Conservation (phyloP, 1,139 yeast species). For the Hansenula anomala region DNA sequence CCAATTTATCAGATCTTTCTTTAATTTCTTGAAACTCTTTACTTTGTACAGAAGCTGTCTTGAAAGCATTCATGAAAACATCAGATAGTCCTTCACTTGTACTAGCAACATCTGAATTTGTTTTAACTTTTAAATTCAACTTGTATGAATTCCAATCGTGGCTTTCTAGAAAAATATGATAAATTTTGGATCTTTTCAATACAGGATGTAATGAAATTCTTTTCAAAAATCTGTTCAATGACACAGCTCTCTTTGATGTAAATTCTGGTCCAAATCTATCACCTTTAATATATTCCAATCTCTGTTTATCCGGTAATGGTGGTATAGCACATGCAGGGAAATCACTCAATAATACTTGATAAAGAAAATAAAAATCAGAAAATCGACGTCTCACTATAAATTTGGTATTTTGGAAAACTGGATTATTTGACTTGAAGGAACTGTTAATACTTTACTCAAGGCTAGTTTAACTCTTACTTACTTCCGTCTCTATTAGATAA, state of each 20-base stretch:
- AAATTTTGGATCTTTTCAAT: constrained; percentile 64
- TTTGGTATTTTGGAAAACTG: constrained; percentile 36
- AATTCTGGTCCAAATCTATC: constrained; percentile 81
- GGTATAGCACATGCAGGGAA: constrained; percentile 86
- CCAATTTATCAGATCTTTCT: constrained; percentile 76
- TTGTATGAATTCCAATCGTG: constrained; percentile 82
- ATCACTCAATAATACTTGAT: constrained; percentile 69
- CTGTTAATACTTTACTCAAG: neutral
- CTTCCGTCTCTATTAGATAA: constrained; percentile 64
- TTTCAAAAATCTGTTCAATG: constrained; percentile 70
- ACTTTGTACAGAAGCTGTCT: constrained; percentile 69
- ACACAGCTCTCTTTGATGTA: constrained; percentile 78
- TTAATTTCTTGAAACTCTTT: constrained; percentile 81
- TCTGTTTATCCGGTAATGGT: constrained; percentile 90
- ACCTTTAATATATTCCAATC: constrained; percentile 91
- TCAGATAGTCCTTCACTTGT: constrained; percentile 53
- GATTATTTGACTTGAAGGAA: constrained; percentile 31
- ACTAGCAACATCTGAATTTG: constrained; percentile 19
- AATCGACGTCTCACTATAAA: constrained; percentile 70
- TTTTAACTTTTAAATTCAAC: constrained; percentile 47
- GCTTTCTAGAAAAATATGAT: constrained; percentile 74
- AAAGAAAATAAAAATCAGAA: constrained; percentile 76
- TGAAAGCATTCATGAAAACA: constrained; percentile 86
- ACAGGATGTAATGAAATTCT: constrained; percentile 72
- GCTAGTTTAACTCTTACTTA: neutral